Evolutionary conservation across 352 stramenopile genomes (phyloP).

Genomic region (Phytophthora kernoviae): DNA sequence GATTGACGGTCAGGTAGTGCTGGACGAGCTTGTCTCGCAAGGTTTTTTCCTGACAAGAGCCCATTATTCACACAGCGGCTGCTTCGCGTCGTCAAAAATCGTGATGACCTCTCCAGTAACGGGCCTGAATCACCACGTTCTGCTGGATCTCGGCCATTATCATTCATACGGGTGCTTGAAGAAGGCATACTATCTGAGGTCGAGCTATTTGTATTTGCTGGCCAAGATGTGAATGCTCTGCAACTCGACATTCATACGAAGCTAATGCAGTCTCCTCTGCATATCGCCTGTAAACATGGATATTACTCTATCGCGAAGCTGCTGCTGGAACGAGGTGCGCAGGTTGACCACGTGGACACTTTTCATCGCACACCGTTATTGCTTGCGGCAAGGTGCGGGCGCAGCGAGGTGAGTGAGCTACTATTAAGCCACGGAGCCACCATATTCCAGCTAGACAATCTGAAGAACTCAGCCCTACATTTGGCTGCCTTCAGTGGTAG

Average conservation of each 20-base stretch:
- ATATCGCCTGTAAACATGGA: conserved; percentile 58
- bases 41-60: conserved; percentile 61
- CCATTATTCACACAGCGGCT: conserved; percentile 60
- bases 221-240: conserved; percentile 60
- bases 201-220: conserved; percentile 69
- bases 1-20: conserved; percentile 61
- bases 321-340: conserved; percentile 49
- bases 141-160: conserved; percentile 34
- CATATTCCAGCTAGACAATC: conserved; percentile 56
- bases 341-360: conserved; percentile 49
- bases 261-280: conserved; percentile 48
- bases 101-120: conserved; percentile 37
- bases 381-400: conserved; percentile 57
- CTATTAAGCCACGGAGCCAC: conserved; percentile 48
- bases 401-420: conserved; percentile 52
- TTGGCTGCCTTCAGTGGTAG: conserved; percentile 66
- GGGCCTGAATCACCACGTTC: conserved; percentile 23
- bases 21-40: conserved; percentile 52
- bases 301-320: conserved; percentile 48
- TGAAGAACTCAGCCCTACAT: conserved; percentile 75
- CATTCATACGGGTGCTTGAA: conserved; percentile 55
- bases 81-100: conserved; percentile 32
- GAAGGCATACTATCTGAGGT: conserved; percentile 47
- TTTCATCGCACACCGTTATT: conserved; percentile 66
- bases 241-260: conserved; percentile 43